phyloP scores from a whole-genome alignment of 2,329 filamentous ascomycete species.

The Curvularia sp. region DNA sequence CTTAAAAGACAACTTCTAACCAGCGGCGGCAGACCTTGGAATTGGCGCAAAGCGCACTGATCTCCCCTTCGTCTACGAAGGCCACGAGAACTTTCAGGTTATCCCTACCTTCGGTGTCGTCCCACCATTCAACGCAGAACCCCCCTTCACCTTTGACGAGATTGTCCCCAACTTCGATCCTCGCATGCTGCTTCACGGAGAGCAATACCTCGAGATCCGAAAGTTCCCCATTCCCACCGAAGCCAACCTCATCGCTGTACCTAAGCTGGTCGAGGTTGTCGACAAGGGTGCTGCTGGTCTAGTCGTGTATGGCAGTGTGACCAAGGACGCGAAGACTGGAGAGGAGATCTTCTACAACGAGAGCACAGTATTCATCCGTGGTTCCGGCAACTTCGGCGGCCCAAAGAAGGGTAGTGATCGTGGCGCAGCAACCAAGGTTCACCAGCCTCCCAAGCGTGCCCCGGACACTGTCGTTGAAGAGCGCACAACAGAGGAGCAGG shows the following conservation, averaged over 20 bases:
- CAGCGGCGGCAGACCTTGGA: slow-evolving; percentile 69
- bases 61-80: slow-evolving; percentile 87
- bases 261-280: slow-evolving; percentile 87
- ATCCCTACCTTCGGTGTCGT: slow-evolving; percentile 96
- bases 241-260: slow-evolving; percentile 76
- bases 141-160: slow-evolving; percentile 79
- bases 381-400: slow-evolving; percentile 89
- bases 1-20: slow-evolving; percentile 6
- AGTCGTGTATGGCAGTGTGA: slow-evolving; percentile 79
- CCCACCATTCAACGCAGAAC: slow-evolving; percentile 85
- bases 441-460: slow-evolving; percentile 76
- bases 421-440: slow-evolving; percentile 78
- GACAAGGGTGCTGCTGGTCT: slow-evolving; percentile 94
- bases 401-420: slow-evolving; percentile 77
- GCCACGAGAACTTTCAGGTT: slow-evolving; percentile 88
- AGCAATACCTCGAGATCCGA: slow-evolving; percentile 95
- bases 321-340: slow-evolving; percentile 82
- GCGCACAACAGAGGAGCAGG: slow-evolving; percentile 87
- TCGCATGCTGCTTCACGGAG: slow-evolving; percentile 98
- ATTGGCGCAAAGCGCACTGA: slow-evolving; percentile 91
- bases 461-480: slow-evolving; percentile 86
- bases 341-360: slow-evolving; percentile 98
- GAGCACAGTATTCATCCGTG: slow-evolving; percentile 88
- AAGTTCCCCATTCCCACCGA: slow-evolving; percentile 91
- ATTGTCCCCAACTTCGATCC: slow-evolving; percentile 95